These are phyloP conservation scores for Cardiospermum halicacabum DNA, from an alignment of 345 rosid genomes.

Conservation along the genomic window DNA sequence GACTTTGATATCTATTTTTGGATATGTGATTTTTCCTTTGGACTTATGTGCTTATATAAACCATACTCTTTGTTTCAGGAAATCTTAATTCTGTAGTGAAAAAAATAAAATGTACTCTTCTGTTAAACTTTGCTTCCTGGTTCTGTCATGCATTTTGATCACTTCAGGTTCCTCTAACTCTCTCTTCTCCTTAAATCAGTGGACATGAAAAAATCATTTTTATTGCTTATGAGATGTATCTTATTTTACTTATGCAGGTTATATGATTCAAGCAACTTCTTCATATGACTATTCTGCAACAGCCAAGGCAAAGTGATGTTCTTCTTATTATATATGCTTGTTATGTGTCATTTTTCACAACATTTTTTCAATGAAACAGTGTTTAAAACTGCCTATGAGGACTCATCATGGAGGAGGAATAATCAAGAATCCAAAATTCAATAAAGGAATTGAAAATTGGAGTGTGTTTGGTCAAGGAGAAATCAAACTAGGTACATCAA, in stretches of 20 bases:
- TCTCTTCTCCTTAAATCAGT: not conserved
- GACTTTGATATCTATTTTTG: too few relatives aligned
- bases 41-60: not conserved
- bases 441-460: constrained; percentile 39
- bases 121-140: constrained; percentile 3
- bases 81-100: not conserved
- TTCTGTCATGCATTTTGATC: constrained; percentile 19
- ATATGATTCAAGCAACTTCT: constrained; percentile 21
- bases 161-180: constrained; percentile 18
- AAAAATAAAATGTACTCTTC: constrained; percentile 16
- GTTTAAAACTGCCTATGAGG: constrained; percentile 45
- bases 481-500: constrained; percentile 24
- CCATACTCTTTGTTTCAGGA: not conserved
- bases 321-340: too few relatives aligned
- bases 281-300: constrained; percentile 45
- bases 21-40: too few relatives aligned
- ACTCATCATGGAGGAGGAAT: constrained; percentile 53
- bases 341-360: too few relatives aligned
- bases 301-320: constrained; percentile 39
- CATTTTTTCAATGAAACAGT: too few relatives aligned
- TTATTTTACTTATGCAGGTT: constrained; percentile 24
- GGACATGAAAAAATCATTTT: not conserved
- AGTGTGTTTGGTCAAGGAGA: constrained; percentile 26
- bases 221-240: too few relatives aligned
- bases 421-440: constrained; percentile 40